A percentile compares a stretch with the other conserved stretches of the same genome.
Conservation (phyloP, 371 early-diverging fungal genomes). For the Chytridium lagenaria region DNA sequence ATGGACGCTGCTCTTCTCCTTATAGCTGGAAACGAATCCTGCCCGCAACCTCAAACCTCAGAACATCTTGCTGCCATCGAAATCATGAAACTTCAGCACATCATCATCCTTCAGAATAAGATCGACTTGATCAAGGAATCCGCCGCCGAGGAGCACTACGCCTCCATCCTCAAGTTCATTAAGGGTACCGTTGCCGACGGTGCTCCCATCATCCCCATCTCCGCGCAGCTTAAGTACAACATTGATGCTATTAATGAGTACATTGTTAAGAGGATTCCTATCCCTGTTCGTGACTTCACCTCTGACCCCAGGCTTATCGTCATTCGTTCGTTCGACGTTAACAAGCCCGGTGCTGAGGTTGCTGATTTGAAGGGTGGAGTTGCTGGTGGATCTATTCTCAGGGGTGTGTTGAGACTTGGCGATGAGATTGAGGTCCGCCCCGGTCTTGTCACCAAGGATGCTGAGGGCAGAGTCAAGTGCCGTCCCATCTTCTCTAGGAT, state of each 20-base stretch:
- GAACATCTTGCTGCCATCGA: slow-evolving; percentile 99
- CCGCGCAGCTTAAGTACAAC: slow-evolving; percentile 99
- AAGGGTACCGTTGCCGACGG: slow-evolving; percentile 95
- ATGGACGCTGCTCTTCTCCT: slow-evolving; percentile 99
- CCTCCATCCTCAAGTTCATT: slow-evolving; percentile 94
- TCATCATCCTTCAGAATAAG: slow-evolving; percentile 99
- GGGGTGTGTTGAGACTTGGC: slow-evolving; percentile 95
- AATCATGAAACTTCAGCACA: slow-evolving; percentile 98
- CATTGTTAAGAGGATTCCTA: slow-evolving; percentile 98
- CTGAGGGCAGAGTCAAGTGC: slow-evolving; percentile 87
- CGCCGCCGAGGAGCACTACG: slow-evolving; percentile 94
- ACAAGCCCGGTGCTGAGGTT: slow-evolving; percentile 99
- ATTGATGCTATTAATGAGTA: slow-evolving; percentile 99
- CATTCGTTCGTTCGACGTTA: slow-evolving; percentile 99
- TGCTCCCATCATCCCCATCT: slow-evolving; percentile 99
- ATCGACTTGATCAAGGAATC: slow-evolving; percentile 98
- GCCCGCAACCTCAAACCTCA: slow-evolving; percentile 99
- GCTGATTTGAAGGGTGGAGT: slow-evolving; percentile 99
- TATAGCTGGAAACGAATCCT: slow-evolving; percentile 99
- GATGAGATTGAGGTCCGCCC: slow-evolving; percentile 99
- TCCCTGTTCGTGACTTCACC: slow-evolving; percentile 94
- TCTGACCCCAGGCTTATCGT: slow-evolving; percentile 96
- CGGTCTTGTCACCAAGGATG: slow-evolving; percentile 96
- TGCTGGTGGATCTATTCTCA: slow-evolving; percentile 99
- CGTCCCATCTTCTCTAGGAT: slow-evolving; percentile 95